phyloP scores from a whole-genome alignment of 768 basidiomycete genomes.

The Podaxis sp. region DNA sequence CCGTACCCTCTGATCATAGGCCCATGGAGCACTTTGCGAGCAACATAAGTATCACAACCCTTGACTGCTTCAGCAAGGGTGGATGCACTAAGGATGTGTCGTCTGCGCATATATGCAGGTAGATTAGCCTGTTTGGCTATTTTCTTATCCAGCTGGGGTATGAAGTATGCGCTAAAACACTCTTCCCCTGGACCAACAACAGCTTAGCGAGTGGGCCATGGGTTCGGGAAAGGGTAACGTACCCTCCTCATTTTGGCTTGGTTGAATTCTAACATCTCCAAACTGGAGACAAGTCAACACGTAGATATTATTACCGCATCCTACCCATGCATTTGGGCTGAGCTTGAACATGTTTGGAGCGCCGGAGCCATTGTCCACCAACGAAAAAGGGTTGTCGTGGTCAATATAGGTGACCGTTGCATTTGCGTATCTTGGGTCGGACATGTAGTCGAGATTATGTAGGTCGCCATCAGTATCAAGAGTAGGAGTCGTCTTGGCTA shows the following conservation, averaged over 20 bases:
- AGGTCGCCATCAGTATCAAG: no score
- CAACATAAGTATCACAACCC: conserved; percentile 69
- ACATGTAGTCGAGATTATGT: background rate
- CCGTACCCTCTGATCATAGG: conserved; percentile 49
- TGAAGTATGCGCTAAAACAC: conserved; percentile 2
- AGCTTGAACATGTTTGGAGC: conserved; percentile 52
- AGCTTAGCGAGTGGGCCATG: background rate
- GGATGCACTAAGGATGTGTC: conserved; percentile 7
- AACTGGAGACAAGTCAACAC: conserved; percentile 44
- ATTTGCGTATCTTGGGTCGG: conserved; percentile 4
- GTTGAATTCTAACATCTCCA: conserved; percentile 14
- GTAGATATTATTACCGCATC: conserved; percentile 68
- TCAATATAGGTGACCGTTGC: conserved; percentile 70
- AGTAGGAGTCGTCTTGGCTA: background rate
- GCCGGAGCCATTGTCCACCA: conserved; percentile 50
- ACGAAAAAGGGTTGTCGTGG: conserved; percentile 70
- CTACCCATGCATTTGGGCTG: conserved; percentile 75
- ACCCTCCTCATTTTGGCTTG: conserved; percentile 2
- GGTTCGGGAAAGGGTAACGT: no score
- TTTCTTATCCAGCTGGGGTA: conserved; percentile 9
- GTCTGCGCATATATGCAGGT: conserved; percentile 6
- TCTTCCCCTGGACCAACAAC: background rate
- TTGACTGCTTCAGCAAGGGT: conserved; percentile 60
- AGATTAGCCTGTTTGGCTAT: conserved; percentile 6
- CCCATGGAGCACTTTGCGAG: conserved; percentile 53